Base-by-base conservation (phyloP, 2,329 filamentous ascomycete genomes). In the Neonectria magnoliae region DNA sequence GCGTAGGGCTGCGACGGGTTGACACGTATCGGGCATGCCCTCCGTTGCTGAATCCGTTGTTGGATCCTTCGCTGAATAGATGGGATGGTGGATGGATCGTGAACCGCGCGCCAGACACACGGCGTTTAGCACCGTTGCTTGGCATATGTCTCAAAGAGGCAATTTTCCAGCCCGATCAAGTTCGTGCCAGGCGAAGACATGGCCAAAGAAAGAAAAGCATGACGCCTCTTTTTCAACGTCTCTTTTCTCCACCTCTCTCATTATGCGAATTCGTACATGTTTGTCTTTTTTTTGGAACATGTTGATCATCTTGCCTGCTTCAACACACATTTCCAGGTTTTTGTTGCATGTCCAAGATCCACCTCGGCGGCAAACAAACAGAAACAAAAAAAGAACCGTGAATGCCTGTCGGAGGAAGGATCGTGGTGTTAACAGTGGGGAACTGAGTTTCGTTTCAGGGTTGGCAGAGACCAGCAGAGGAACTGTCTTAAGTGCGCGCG, bases 31-130 rank as follows among this genome's bases (percentile, higher is more conserved):
- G 47, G 47, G 33, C 29, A 31, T 31, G 22, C 16, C 22, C 18
- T 36, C 44, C 13, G 14, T 38, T n/a, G 36, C 14, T 8, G 36
- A 14, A n/a, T 47, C 42, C 18, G n/a, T 57, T 38, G 27, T 47
- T 14, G 29, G 16, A 29, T 33, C 29, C 29, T n/a, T 18, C 18
- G 31, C 27, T 31, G 45, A 14, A 54, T 48, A 5, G 25, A 25
- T 25, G 25, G 25, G 5, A 25, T 25, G 25, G 25, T 25, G 25
- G 25, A 25, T 25, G 47, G 47, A 31, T 33, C 48, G 11, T 33
- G 51, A 61, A 51, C 51, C 52, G 59, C 59, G 59, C 59, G 59
- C 59, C 47, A 61, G 42, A 53, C 53, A 47, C 41, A n/a, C 10
- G 29, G 18, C 14, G 48, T 31, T 54, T 42, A 25, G 25, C 25